These are phyloP conservation scores for Solanum lignicaule DNA, from an alignment of 257 asterid genomes.

Conservation along the genomic window DNA sequence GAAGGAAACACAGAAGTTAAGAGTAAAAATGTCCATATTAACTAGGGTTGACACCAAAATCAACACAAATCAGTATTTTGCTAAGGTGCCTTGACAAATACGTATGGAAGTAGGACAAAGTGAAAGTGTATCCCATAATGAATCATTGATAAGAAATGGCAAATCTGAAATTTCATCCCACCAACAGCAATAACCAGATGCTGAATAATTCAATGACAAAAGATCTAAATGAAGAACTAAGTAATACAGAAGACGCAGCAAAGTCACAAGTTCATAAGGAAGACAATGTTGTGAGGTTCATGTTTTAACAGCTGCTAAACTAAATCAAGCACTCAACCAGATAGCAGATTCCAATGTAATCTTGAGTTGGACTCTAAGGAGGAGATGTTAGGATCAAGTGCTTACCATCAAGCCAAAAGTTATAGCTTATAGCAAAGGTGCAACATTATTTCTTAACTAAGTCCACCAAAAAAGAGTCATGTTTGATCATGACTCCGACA, in stretches of 20 bases:
- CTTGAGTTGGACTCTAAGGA: background rate
- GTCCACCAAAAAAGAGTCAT: background rate
- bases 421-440: background rate
- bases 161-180: background rate
- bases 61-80: background rate
- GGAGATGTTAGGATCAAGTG: background rate
- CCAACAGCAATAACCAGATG: background rate
- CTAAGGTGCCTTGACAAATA: background rate
- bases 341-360: background rate
- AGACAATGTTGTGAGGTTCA: background rate
- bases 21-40: background rate
- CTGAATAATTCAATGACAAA: background rate
- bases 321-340: background rate
- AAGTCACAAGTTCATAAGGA: background rate
- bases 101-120: background rate
- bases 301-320: background rate
- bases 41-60: background rate
- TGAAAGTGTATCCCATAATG: no score
- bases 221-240: background rate
- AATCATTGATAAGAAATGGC: background rate
- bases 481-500: background rate
- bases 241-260: background rate
- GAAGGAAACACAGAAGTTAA: background rate
- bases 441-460: background rate
- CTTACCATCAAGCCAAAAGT: background rate